Evolutionary conservation across 768 basidiomycete genomes (phyloP), one percentile per base, ranked within the genome.

Genomic region (Lentinus brumalis): DNA sequence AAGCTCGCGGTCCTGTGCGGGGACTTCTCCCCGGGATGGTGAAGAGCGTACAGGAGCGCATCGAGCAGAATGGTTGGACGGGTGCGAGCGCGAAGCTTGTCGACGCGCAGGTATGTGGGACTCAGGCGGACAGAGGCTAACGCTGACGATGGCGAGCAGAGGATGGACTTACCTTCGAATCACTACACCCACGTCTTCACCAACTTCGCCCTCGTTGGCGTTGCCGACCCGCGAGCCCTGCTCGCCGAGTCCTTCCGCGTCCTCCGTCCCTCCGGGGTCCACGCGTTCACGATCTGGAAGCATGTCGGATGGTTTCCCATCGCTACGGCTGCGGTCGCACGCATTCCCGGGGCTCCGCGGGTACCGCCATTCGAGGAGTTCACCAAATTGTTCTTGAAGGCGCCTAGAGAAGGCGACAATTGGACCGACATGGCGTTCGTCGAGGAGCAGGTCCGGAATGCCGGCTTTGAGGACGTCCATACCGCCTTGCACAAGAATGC

Each of bases 141-240:
- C 32, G 16, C 51, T n/a, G 51, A 21, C 32, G 11, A 15, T 14
- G 39, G 18, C 31, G 52, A 41, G 32, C 52, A 44, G 53, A 46
- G 18, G 4, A 45, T 55, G 53, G 42, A 42, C 53, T 45, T 55
- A n/a, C 53, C 53, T 4, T 44, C 53, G 15, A n/a, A 31, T 29
- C 26, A 55, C 29, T 55, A 45, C 53, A 55, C 53, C 35, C 53
- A 55, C 31, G 53, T 55, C 41, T 7, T 46, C 41, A 44, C 53
- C 26, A 55, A 44, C 53, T 55, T 55, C 44, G 53, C 41, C 16
- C 41, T 45, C 53, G 21, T 42, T 41, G 26, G 29, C 29, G 15
- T 55, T n/a, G 26, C 53, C 42, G 40, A 55, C 30, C 53, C 53
- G 15, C 53, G 40, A 16, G 26, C 53, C 11, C 10, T 10, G 26